Percentiles rank a stretch among this genome's conserved stretches.
phyloP scores from a whole-genome alignment of 179 eudicot genomes.

The Silene noctiflora region DNA sequence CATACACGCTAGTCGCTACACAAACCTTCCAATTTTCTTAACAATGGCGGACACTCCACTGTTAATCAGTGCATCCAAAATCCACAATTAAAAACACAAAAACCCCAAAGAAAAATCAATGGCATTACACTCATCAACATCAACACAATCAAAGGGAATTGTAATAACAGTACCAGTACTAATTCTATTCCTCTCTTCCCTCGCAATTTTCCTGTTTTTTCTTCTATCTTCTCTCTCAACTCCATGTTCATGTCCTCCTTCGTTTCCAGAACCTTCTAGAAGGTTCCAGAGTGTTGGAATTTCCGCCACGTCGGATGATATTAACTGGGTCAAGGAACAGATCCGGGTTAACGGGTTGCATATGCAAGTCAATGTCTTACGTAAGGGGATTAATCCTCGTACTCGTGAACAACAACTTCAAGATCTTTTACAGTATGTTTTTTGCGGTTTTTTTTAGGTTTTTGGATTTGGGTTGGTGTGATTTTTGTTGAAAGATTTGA shows the following conservation, averaged over 20 bases:
- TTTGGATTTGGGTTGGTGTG: not conserved
- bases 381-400: constrained; percentile 95
- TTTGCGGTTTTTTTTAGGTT: not conserved
- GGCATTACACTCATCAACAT: not conserved
- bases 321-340: constrained; percentile 68
- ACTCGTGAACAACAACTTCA: constrained; percentile 79
- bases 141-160: constrained; percentile 43
- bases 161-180: constrained; percentile 58
- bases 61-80: no score
- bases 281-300: constrained; percentile 30
- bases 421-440: constrained; percentile 60
- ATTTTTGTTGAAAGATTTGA: not conserved
- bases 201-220: constrained; percentile 59
- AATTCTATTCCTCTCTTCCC: constrained; percentile 42
- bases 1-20: no score
- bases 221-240: constrained; percentile 48
- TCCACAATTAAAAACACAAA: no score
- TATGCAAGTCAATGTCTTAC: constrained; percentile 75
- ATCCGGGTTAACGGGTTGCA: constrained; percentile 75
- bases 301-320: constrained; percentile 57
- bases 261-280: constrained; percentile 17
- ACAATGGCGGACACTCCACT: no score
- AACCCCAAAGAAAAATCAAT: not conserved
- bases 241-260: constrained; percentile 41
- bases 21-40: no score